A percentile compares a stretch with the other conserved stretches of the same genome.
phyloP scores from a whole-genome alignment of 2,329 filamentous ascomycete species.

The Nemania bipapillata region DNA sequence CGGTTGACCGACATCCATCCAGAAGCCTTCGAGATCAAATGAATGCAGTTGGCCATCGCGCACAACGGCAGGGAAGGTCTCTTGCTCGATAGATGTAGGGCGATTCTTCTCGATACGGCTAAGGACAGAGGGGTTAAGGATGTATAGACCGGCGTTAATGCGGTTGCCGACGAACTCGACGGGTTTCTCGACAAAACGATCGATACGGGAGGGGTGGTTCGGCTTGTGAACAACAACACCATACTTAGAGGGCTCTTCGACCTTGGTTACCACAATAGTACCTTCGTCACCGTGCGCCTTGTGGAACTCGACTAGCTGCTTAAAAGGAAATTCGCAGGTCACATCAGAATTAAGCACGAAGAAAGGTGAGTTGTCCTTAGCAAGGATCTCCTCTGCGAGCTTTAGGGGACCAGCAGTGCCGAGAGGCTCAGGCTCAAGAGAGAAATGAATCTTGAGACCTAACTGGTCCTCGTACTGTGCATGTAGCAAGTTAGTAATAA shows the following conservation, averaged over 20 bases:
- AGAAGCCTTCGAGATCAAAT: constrained; percentile 96
- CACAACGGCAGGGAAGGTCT: constrained; percentile 95
- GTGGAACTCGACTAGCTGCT: constrained; percentile 90
- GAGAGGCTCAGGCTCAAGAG: constrained; percentile 92
- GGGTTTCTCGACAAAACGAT: constrained; percentile 99
- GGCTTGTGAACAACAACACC: constrained; percentile 98
- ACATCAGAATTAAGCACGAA: constrained; percentile 99
- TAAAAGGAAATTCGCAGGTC: constrained; percentile 97
- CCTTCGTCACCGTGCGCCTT: constrained; percentile 92
- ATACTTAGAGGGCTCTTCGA: constrained; percentile 98
- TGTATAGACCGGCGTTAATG: constrained; percentile 98
- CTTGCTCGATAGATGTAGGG: constrained; percentile 97
- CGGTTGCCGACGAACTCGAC: constrained; percentile 98
- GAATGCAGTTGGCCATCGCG: constrained; percentile 91
- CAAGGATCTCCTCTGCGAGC: constrained; percentile 89
- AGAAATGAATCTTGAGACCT: constrained; percentile 96
- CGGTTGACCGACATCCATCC: constrained; percentile 99
- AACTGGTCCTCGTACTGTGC: constrained; percentile 86
- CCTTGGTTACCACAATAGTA: constrained; percentile 98
- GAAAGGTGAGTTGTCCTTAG: constrained; percentile 93
- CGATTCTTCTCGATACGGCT: constrained; percentile 88
- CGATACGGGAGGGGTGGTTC: constrained; percentile 87
- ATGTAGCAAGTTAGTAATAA: constrained; percentile 32
- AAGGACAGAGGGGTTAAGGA: constrained; percentile 91
- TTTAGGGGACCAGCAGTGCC: constrained; percentile 96